These are phyloP conservation scores for Triangularia verruculosa DNA, from an alignment of 2,329 filamentous ascomycete species.

Conservation along the genomic window DNA sequence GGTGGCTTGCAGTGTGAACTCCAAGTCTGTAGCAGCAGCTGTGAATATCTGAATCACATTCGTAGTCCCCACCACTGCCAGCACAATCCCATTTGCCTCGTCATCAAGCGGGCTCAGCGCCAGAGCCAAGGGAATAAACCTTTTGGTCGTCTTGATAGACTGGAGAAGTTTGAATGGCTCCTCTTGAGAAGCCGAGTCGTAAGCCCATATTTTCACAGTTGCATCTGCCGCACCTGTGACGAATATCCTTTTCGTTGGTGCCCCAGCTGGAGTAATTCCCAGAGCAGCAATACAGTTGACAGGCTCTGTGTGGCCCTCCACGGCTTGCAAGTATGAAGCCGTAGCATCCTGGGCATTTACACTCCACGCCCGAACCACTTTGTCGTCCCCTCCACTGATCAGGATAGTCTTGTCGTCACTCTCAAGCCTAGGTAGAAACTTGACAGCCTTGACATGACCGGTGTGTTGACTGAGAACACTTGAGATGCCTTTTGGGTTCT, in stretches of 20 bases:
- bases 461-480: constrained; percentile 71
- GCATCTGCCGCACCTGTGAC: constrained; percentile 81
- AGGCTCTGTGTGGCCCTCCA: constrained; percentile 67
- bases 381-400: constrained; percentile 79
- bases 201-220: constrained; percentile 66
- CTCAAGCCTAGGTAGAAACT: constrained; percentile 61
- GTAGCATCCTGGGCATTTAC: constrained; percentile 29
- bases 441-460: constrained; percentile 77
- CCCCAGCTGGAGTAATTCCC: constrained; percentile 16
- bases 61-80: constrained; percentile 84
- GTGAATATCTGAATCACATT: constrained; percentile 79
- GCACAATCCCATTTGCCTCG: constrained; percentile 53
- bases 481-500: constrained; percentile 55
- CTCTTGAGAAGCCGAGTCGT: constrained; percentile 44
- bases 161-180: constrained; percentile 54
- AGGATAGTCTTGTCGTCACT: constrained; percentile 54
- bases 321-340: constrained; percentile 49
- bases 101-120: constrained; percentile 62
- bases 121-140: constrained; percentile 77
- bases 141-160: constrained; percentile 69
- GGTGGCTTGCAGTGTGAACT: constrained; percentile 70
- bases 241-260: constrained; percentile 47
- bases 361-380: constrained; percentile 71
- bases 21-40: constrained; percentile 32
- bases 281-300: constrained; percentile 65